Evolutionary conservation across 352 stramenopile species (phyloP).

Genomic region (Pythium dissotocum): DNA sequence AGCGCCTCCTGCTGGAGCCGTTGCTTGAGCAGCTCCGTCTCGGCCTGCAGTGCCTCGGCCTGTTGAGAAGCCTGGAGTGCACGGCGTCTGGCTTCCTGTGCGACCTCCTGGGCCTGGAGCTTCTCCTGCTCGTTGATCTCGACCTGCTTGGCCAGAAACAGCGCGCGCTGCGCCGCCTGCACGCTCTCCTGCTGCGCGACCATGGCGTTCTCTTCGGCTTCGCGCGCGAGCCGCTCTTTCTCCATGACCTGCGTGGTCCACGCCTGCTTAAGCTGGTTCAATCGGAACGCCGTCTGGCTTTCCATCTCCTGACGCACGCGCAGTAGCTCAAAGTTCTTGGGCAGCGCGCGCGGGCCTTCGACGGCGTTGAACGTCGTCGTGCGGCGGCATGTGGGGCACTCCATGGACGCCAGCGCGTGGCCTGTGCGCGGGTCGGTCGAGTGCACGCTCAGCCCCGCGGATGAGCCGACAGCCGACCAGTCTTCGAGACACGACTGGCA

Average conservation of each 20-base stretch:
- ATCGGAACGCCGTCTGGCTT: conserved; percentile 57
- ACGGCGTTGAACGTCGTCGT: conserved; percentile 47
- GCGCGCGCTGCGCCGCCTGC: conserved; percentile 63
- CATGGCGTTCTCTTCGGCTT: conserved; percentile 72
- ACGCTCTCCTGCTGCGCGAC: conserved; percentile 74
- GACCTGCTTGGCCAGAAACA: conserved; percentile 73
- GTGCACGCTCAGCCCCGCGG: conserved; percentile 24
- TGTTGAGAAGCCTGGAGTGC: conserved; percentile 65
- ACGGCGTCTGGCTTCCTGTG: conserved; percentile 59
- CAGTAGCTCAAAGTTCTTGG: conserved; percentile 86
- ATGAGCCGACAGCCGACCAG: conserved; percentile 48
- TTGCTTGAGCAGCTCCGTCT: conserved; percentile 78
- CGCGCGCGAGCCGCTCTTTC: conserved; percentile 69
- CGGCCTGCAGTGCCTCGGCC: conserved; percentile 66
- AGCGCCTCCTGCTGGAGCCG: conserved; percentile 67
- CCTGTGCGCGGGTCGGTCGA: conserved; percentile 24
- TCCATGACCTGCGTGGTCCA: conserved; percentile 68
- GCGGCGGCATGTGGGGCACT: conserved; percentile 76
- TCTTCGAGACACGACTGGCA: conserved; percentile 78
- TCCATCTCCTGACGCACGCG: conserved; percentile 86
- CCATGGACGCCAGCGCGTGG: conserved; percentile 36
- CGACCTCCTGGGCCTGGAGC: conserved; percentile 61
- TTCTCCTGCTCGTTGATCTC: conserved; percentile 87
- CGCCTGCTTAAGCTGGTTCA: conserved; percentile 46
- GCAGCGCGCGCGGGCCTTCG: conserved; percentile 51